Evolutionary conservation across 495 filamentous ascomycete species (phyloP).

Genomic region (Collariella sp.): DNA sequence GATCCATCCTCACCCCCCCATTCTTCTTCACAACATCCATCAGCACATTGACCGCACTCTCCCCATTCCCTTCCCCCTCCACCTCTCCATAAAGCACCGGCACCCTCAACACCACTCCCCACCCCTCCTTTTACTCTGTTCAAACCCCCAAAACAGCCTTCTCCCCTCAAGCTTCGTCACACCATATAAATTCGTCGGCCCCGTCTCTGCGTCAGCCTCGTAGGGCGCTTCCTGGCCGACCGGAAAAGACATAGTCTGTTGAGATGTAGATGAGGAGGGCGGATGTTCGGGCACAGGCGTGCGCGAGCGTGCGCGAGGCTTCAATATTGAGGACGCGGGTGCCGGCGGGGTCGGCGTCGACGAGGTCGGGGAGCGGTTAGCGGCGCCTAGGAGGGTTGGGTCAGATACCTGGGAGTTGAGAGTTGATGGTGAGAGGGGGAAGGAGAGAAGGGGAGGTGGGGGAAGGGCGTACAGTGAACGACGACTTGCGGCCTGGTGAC

Average conservation of each 20-base stretch:
- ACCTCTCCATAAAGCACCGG: slow-evolving; percentile 76
- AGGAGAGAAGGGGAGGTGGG: background rate
- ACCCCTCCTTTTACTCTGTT: slow-evolving; percentile 37
- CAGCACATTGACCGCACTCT: slow-evolving; percentile 78
- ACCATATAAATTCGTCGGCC: slow-evolving; percentile 80
- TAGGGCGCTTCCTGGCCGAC: slow-evolving; percentile 82
- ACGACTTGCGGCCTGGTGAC: slow-evolving; percentile 67
- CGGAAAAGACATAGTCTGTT: slow-evolving; percentile 90
- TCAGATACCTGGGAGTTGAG: no score
- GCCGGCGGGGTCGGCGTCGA: slow-evolving; percentile 67
- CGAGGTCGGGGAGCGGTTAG: slow-evolving; percentile 88
- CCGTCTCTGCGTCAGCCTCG: slow-evolving; percentile 50
- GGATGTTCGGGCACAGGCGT: slow-evolving; percentile 50
- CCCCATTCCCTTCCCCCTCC: slow-evolving; percentile 43
- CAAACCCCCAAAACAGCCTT: slow-evolving; percentile 55
- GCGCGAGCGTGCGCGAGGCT: slow-evolving; percentile 58
- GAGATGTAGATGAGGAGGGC: slow-evolving; percentile 84
- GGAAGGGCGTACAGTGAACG: slow-evolving; percentile 60
- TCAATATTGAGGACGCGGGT: slow-evolving; percentile 69
- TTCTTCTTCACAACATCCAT: slow-evolving; percentile 64
- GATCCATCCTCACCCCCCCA: slow-evolving; percentile 67
- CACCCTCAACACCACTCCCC: slow-evolving; percentile 70
- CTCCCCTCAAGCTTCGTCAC: slow-evolving; percentile 80
- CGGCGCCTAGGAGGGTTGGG: slow-evolving; percentile 47
- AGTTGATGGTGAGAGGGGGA: background rate